Evolutionary conservation across 2,329 filamentous ascomycete genomes (phyloP), one percentile per base, ranked within the genome.

Genomic region (Exophiala sp.): DNA sequence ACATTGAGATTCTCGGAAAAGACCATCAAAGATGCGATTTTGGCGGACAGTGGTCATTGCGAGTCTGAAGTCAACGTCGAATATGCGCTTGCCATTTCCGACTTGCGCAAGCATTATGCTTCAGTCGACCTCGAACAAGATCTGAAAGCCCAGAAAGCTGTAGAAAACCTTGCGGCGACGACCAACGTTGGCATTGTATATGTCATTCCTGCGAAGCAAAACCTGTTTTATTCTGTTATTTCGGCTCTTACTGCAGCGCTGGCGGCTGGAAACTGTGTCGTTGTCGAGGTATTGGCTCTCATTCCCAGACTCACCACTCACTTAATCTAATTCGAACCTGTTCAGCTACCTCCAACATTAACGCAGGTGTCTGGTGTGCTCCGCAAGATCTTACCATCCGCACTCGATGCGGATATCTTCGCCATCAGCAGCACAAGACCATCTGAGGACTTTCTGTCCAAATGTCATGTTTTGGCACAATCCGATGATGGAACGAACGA

Each of bases 391-490:
- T 65, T 79, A 5, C 43, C 65, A 7, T 53, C 65, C 42, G 67
- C 74, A 1, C 65, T 82, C 1, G 76, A 80, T 54, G 62, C 67
- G 2, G 77, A 81, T 42, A 76, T 74, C 1, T 80, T 82, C 55
- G 69, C 69, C 4, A 66, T 79, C 36, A 68, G 73, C 8, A 65
- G 69, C 3, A 65, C 64, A 44, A 60, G 65, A 39, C 62, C 72
- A 16, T 29, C 54, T 44, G 56, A 66, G 46, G 50, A 60, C 52
- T 40, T 59, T 39, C 60, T 63, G 3, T 50, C 67, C 4, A 35
- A 47, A 52, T 65, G 66, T 43, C 65, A 75, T 1, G 59, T 70
- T 10, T 69, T 76, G 54, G 67, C 63, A 12, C 61, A 62, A 36
- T 20, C 49, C n/a, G 50, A 61, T 10, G 34, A 50, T 29, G 2